Evolutionary conservation across 2,329 filamentous ascomycete genomes (phyloP).

Genomic region (Bipolaris sorokiniana): DNA sequence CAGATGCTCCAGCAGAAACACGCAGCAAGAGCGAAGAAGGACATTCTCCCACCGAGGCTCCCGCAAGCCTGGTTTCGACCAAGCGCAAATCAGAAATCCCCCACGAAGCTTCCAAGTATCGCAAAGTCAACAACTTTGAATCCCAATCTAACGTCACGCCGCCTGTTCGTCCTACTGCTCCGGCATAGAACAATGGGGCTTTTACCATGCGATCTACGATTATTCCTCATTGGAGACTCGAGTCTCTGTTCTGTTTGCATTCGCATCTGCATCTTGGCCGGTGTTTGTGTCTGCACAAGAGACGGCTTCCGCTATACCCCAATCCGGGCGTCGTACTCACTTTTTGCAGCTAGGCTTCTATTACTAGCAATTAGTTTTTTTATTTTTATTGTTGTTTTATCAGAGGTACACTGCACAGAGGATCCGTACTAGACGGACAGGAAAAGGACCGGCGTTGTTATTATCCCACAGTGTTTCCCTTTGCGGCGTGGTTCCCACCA

Average conservation of each 20-base stretch:
- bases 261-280: conserved; percentile 29
- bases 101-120: conserved; percentile 23
- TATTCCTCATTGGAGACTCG: conserved; percentile 9
- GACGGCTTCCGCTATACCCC: conserved; percentile 30
- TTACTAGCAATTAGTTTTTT: conserved; percentile 1
- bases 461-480: conserved; percentile 4
- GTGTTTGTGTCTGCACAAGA: conserved; percentile 26
- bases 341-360: conserved; percentile 6
- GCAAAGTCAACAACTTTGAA: conserved; percentile 20
- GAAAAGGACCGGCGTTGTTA: conserved; percentile 17
- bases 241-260: conserved; percentile 14
- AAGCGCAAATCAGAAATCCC: conserved; percentile 29
- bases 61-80: conserved; percentile 10
- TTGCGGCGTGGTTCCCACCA: conserved; percentile 2
- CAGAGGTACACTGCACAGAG: conserved; percentile 2
- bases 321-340: conserved; percentile 11
- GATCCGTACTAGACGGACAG: conserved; percentile 9
- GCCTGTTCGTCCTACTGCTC: conserved; percentile 22
- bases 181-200: conserved; percentile 11
- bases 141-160: conserved; percentile 14
- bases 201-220: conserved; percentile 7
- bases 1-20: conserved; percentile 11
- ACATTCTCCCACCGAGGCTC: not conserved
- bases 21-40: conserved; percentile 9
- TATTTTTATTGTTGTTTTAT: not conserved